phyloP scores from a whole-genome alignment of 2,329 filamentous ascomycete genomes.

The Aspergillus viridinutans region DNA sequence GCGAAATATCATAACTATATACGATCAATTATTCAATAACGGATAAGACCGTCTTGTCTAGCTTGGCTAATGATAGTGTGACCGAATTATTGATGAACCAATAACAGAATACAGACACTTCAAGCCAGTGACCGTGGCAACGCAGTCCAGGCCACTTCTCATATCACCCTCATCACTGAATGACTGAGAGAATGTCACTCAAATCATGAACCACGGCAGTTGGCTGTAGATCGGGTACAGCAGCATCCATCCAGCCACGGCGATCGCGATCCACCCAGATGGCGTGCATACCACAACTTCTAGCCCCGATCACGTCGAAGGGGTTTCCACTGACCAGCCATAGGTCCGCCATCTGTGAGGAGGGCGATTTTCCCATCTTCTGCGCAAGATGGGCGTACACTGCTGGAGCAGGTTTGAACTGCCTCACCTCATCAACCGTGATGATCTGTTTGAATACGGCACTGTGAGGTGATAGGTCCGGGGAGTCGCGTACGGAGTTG shows the following conservation, averaged over 20 bases:
- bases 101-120: neutral
- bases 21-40: too few relatives aligned
- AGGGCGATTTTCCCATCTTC: neutral
- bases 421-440: neutral
- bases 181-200: neutral
- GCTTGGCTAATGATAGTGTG: neutral
- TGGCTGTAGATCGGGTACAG: neutral
- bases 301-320: neutral
- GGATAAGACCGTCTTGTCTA: neutral
- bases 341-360: neutral
- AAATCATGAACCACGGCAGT: neutral
- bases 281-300: neutral
- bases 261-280: neutral
- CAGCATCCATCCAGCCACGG: neutral
- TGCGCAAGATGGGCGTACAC: neutral
- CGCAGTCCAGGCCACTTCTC: neutral
- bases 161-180: neutral
- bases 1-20: too few relatives aligned
- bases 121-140: neutral
- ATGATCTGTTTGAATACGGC: neutral
- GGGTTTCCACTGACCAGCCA: neutral
- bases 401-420: neutral
- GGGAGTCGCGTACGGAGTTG: neutral
- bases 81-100: neutral
- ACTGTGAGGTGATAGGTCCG: neutral